A percentile compares a stretch with the other conserved stretches of the same genome.
Conservation (phyloP, 495 filamentous ascomycete genomes). For the Penicillium robsamsonii region DNA sequence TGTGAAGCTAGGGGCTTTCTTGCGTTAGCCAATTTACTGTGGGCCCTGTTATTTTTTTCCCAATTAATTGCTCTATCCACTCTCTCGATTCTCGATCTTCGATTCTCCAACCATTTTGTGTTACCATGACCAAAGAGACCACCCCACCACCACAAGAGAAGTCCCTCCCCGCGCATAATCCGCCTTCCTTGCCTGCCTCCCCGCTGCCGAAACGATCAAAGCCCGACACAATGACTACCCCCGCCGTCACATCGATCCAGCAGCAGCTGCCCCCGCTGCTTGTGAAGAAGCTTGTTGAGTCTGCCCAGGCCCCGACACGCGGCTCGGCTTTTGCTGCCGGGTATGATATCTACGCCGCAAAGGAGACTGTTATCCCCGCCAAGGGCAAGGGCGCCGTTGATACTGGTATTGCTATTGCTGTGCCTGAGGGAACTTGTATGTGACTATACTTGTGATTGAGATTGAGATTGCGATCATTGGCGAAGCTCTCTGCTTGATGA, state of each 20-base stretch:
- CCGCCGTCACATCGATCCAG: conserved; percentile 39
- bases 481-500: not conserved
- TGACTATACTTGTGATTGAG: conserved; percentile 7
- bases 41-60: conserved; percentile 1
- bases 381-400: conserved; percentile 83
- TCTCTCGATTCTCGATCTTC: conserved; percentile 4
- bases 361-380: conserved; percentile 70
- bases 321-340: conserved; percentile 88
- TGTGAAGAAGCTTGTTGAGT: conserved; percentile 78
- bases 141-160: conserved; percentile 35
- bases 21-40: conserved; percentile 1
- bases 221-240: conserved; percentile 27
- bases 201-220: conserved; percentile 67
- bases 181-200: conserved; percentile 58
- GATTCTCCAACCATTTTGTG: not conserved
- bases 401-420: conserved; percentile 84
- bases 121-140: conserved; percentile 56
- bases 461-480: not conserved
- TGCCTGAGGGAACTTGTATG: conserved; percentile 84
- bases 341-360: conserved; percentile 84
- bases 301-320: conserved; percentile 75
- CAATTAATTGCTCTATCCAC: not conserved
- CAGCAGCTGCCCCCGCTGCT: conserved; percentile 60
- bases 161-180: conserved; percentile 39
- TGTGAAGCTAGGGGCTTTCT: conserved; percentile 4